A percentile compares a stretch with the other conserved stretches of the same genome.
phyloP scores from a whole-genome alignment of 2,329 filamentous ascomycete genomes.

The Exophiala phaeomuriformis region DNA sequence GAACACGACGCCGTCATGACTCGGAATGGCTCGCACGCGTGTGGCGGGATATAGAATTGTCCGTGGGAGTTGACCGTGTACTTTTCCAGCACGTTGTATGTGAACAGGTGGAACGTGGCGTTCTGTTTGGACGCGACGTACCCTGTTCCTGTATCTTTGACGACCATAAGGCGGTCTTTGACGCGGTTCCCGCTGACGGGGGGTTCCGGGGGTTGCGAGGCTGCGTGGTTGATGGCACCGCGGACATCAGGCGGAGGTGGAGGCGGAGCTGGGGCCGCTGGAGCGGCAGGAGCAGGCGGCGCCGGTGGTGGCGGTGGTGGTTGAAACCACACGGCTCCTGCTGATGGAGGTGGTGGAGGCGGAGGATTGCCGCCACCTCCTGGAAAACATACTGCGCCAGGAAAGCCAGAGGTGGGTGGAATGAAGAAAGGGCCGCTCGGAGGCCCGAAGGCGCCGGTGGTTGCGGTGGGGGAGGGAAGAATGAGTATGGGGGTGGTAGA shows the following conservation, averaged over 20 bases:
- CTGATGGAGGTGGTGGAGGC: slow-evolving; percentile 6
- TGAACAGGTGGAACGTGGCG: slow-evolving; percentile 34
- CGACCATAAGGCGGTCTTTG: slow-evolving; percentile 20
- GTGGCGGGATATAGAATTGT: slow-evolving; percentile 41
- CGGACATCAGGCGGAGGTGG: slow-evolving; percentile 6
- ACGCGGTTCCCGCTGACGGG: slow-evolving; percentile 25
- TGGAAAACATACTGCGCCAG: slow-evolving; percentile 19
- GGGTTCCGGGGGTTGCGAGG: slow-evolving; percentile 16
- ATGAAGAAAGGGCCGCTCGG: slow-evolving; percentile 11
- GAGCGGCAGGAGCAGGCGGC: slow-evolving; percentile 3
- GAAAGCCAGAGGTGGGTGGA: slow-evolving; percentile 14
- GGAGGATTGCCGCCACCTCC: slow-evolving; percentile 6
- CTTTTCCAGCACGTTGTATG: slow-evolving; percentile 28
- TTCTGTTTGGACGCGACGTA: slow-evolving; percentile 17
- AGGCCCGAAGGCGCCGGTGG: neutral
- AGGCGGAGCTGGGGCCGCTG: slow-evolving; percentile 5
- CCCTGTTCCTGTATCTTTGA: slow-evolving; percentile 17
- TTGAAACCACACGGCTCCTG: slow-evolving; percentile 10
- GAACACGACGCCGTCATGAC: slow-evolving; percentile 47
- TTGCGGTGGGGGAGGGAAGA: slow-evolving; percentile 1
- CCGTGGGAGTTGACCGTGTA: slow-evolving; percentile 29
- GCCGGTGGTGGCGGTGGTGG: slow-evolving; percentile 4
- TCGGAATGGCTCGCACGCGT: slow-evolving; percentile 46
- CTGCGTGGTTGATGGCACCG: slow-evolving; percentile 13
- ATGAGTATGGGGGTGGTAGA: neutral